These are phyloP conservation scores for Oropetium thomaeum DNA, from an alignment of 176 grass and related monocot species.

Conservation along the genomic window DNA sequence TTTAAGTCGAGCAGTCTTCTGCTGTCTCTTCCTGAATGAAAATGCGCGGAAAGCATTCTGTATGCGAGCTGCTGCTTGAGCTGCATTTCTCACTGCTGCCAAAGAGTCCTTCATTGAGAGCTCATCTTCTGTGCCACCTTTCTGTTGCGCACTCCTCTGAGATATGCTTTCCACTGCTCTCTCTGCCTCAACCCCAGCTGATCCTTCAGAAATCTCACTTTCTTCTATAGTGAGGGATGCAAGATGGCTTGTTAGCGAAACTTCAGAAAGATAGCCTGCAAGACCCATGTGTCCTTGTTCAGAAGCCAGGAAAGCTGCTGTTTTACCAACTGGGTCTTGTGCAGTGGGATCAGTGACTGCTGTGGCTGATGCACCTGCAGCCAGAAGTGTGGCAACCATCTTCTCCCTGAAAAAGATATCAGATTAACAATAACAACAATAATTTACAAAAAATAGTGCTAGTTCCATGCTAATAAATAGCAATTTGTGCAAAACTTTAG, in stretches of 20 bases:
- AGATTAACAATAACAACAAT: not conserved
- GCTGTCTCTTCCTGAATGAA: constrained; percentile 84
- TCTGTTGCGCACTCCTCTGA: constrained; percentile 48
- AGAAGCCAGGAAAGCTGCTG: constrained; percentile 90
- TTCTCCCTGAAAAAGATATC: constrained; percentile 69
- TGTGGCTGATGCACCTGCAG: constrained; percentile 68
- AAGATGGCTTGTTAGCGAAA: constrained; percentile 77
- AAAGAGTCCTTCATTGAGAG: constrained; percentile 89
- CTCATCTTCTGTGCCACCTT: constrained; percentile 74
- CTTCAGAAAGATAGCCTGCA: constrained; percentile 90
- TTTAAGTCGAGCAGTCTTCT: constrained; percentile 41
- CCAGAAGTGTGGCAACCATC: constrained; percentile 88
- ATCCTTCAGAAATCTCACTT: constrained; percentile 59
- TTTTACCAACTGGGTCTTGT: constrained; percentile 91
- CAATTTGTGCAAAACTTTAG: not conserved
- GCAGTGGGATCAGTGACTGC: constrained; percentile 88
- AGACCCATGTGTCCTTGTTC: constrained; percentile 71
- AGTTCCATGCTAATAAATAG: constrained; percentile 10
- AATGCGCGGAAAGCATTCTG: constrained; percentile 93
- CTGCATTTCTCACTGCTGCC: constrained; percentile 90
- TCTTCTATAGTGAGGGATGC: constrained; percentile 67
- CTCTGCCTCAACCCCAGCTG: constrained; percentile 63
- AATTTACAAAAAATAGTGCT: constrained; percentile 1
- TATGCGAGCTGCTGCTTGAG: constrained; percentile 93
- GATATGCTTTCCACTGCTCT: constrained; percentile 68